Evolutionary conservation across 2,329 filamentous ascomycete genomes (phyloP), one percentile per base, ranked within the genome.

Genomic region (Diaporthe sp.): DNA sequence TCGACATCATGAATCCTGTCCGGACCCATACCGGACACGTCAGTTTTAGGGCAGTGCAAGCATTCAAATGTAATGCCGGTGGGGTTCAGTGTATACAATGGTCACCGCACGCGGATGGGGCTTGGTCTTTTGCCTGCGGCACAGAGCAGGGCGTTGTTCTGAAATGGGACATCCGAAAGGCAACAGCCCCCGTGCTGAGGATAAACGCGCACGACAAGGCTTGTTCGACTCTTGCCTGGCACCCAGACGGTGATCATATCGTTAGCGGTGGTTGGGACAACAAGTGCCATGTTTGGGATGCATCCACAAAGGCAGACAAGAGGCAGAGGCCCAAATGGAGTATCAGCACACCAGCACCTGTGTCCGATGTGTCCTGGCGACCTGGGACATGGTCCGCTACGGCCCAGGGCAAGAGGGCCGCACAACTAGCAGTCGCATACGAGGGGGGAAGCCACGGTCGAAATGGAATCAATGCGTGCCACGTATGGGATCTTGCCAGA

Each of bases 401-500:
- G 5, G 88, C 90, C 0, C 89, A 91, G 77, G 90, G 88, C 4
- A 87, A 88, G 62, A 87, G 91, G 59, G 89, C 89, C 2, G 91
- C 91, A 0, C 91, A 93, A 79, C 85, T 93, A 15, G 90, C 91
- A 3, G 88, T 93, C 2, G 86, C 90, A 1, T 92, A 93, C 79
- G 89, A 92, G 75, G 90, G 91, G 78, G 85, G 85, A 57, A 88
- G 87, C 78, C 82, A 87, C 58, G 88, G 87, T 74, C 86, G 88
- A 12, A 88, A 88, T 72, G 91, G 90, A 57, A 89, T 90, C 58
- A 89, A 87, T 39, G 85, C 88, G 0, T 90, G 93, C 19, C 91
- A 94, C 74, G 86, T 94, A 28, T 94, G 92, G 91, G 92, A 94
- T 80, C 83, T 94, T n/a, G 92, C 91, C 9, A 86, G 92, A 44